Evolutionary conservation across 2,329 filamentous ascomycete species (phyloP).

Genomic region (Cladosporium sp.): DNA sequence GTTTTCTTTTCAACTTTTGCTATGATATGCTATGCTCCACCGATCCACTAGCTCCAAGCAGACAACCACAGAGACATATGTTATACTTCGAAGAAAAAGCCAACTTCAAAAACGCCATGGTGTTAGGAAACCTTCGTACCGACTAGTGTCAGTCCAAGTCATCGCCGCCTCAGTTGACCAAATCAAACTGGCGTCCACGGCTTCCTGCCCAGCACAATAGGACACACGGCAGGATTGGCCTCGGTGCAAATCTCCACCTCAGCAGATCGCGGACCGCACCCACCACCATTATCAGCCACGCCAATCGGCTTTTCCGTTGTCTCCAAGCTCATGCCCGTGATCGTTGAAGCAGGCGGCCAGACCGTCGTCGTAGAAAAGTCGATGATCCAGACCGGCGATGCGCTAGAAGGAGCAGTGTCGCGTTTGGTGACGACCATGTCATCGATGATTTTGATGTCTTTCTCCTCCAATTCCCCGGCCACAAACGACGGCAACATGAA

Average conservation of each 20-base stretch:
- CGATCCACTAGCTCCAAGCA: not conserved
- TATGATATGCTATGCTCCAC: not conserved
- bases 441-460: not conserved
- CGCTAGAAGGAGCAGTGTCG: not conserved
- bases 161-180: not conserved
- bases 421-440: not conserved
- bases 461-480: not conserved
- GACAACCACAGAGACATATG: no score
- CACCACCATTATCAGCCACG: not conserved
- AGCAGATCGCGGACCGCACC: not conserved
- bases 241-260: not conserved
- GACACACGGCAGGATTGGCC: not conserved
- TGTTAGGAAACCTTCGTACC: no score
- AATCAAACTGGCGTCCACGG: not conserved
- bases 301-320: not conserved
- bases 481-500: not conserved
- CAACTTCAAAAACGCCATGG: not conserved
- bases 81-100: not conserved
- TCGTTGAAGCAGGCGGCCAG: not conserved
- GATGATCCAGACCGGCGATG: not conserved
- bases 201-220: not conserved
- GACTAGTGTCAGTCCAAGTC: no score
- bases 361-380: not conserved
- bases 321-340: not conserved
- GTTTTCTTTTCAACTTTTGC: not conserved